These are phyloP conservation scores for Tricholoma matsutake DNA, from an alignment of 768 basidiomycete species.

Conservation along the genomic window DNA sequence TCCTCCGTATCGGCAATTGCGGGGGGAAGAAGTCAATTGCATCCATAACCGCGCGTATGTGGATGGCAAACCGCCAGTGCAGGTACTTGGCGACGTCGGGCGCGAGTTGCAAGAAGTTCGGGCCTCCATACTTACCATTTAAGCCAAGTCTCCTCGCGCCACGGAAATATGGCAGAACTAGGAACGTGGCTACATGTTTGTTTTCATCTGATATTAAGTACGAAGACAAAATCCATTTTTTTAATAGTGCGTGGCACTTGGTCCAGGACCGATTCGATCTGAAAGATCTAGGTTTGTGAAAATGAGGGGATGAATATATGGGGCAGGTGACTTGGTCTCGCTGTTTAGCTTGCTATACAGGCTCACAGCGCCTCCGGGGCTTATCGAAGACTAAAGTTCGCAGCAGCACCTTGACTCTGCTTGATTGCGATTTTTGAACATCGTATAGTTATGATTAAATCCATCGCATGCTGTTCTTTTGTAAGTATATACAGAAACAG, in stretches of 20 bases:
- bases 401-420: no score
- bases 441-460: no score
- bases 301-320: no score
- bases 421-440: no score
- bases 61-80: slow-evolving; percentile 4
- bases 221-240: no score
- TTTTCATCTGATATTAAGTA: no score
- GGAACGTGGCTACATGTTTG: slow-evolving; percentile 16
- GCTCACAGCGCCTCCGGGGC: no score
- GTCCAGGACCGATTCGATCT: slow-evolving; percentile 6
- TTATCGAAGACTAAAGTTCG: no score
- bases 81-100: slow-evolving; percentile 13
- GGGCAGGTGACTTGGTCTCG: no score
- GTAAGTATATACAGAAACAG: no score
- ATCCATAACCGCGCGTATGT: slow-evolving; percentile 13
- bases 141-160: background rate
- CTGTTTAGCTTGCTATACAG: no score
- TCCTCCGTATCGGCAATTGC: background rate
- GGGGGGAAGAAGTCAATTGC: slow-evolving; percentile 19
- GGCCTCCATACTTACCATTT: slow-evolving; percentile 3
- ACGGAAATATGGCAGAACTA: slow-evolving; percentile 7
- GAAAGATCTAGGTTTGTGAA: background rate
- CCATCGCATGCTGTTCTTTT: no score
- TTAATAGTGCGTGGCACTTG: slow-evolving; percentile 10
- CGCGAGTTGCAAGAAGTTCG: slow-evolving; percentile 9